Evolutionary conservation across 2,329 filamentous ascomycete genomes (phyloP), one percentile per base, ranked within the genome.

Genomic region (Mollisiaceae sp.): DNA sequence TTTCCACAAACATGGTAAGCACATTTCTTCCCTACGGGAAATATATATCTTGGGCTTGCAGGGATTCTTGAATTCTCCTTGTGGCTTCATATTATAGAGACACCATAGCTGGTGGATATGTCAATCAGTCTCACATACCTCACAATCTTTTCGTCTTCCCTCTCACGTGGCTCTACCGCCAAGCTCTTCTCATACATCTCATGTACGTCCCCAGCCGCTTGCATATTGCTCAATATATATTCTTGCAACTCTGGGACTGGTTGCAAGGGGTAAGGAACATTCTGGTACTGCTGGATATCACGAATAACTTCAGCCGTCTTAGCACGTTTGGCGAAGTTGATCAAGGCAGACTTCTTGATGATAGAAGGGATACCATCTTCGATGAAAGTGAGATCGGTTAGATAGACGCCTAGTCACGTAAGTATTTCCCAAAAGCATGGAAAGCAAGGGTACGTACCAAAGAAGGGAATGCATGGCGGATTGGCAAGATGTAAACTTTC

Each of bases 151-250:
- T 99, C 95, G 77, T 99, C 95, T 82, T 99, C 95, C 74, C 95
- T 87, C 82, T 99, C 95, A 75, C 95, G 87, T 69, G 95, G 95
- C 78, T 99, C 95, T 67, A 99, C 89, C 75, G 90, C 86, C 80
- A 99, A 83, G 81, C 93, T 97, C 84, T 94, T 94, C 79, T 98
- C 94, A 82, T 98, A 99, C 95, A 98, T 98, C 83, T 98, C 94
- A 78, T 98, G 94, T 69, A 99, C 95, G 78, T 98, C 94, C 60
- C 93, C 92, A 4, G 95, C 94, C 36, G 90, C 91, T 80, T 96
- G 91, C 91, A 98, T 97, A 78, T 98, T 97, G 78, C 89, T 94
- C 72, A 97, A 81, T 71, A 99, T 97, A 79, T 98, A 99, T 72
- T 98, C 94, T 77, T 98, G 94, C 71, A 99, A 83, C 79, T 98